phyloP scores from a whole-genome alignment of 2,329 filamentous ascomycete species.

The Penicillium verrucosum region DNA sequence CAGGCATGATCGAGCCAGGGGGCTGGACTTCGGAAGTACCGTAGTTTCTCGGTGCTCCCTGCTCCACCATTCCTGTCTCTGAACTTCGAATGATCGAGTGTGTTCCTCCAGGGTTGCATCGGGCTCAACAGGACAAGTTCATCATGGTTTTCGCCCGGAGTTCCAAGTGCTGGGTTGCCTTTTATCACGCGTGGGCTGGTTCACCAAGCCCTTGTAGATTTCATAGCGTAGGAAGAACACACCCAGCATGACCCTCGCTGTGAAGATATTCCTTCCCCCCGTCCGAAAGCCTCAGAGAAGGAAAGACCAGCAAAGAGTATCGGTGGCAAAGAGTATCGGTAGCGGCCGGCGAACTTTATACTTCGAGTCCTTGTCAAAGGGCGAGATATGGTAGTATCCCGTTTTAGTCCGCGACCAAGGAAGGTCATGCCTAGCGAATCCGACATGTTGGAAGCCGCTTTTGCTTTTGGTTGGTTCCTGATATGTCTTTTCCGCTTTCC shows the following conservation, averaged over 20 bases:
- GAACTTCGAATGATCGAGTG: not conserved
- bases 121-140: not conserved
- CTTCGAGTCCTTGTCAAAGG: too few relatives aligned
- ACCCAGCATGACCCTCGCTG: not conserved
- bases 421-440: not conserved
- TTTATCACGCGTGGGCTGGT: not conserved
- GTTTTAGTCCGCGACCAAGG: not conserved
- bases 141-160: not conserved
- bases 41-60: not conserved
- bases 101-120: not conserved
- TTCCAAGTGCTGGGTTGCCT: not conserved
- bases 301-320: not conserved
- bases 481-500: not conserved
- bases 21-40: not conserved
- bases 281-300: too few relatives aligned
- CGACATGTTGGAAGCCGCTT: not conserved
- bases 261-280: not conserved
- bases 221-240: not conserved
- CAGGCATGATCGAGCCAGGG: not conserved
- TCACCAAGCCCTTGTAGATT: not conserved
- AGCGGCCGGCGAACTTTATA: not conserved
- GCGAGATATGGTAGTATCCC: not conserved
- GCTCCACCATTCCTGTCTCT: too few relatives aligned
- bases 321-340: not conserved
- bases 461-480: not conserved